Base-by-base conservation (phyloP, 1,284 basidiomycete species). In the Cryptococcus hybrid region DNA sequence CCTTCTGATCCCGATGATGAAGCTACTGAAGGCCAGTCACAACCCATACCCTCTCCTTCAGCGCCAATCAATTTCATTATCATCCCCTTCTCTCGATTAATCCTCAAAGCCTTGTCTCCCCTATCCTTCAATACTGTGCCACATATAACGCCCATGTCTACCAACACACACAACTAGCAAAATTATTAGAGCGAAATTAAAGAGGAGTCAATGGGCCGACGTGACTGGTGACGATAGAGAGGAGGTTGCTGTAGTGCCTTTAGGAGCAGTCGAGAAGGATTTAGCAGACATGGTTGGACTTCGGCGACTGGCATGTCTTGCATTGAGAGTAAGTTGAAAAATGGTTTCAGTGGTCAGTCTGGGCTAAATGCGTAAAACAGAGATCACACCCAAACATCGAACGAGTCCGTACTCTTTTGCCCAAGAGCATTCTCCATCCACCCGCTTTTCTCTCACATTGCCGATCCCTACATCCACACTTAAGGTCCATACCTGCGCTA, bases 221-320 rank as follows among this genome's bases (percentile, higher is more conserved):
- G 39, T 65, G 0, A 43, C 65, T 0, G 69, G 68, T 0, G 56
- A 53, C 15, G 58, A 60, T 13, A 53, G 47, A 42, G 61, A 69
- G 49, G 74, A 74, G 54, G 66, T 76, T 50, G 84, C 83, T 67
- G 77, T 93, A 13, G 80, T 90, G n/a, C 82, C 86, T 11, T 78
- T 94, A 12, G 86, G 88, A 2, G 82, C 83, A 61, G 87, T 90
- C 1, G 91, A 94, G 75, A 51, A 69, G 13, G 75, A 80, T 7
- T 74, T 94, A 37, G 85, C 90, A 1, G 81, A 82, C 46, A 79
- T 82, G 2, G 67, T 88, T 12, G 88, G 88, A 6, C 71, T 93
- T 24, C 81, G 88, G 39, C 82, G 90, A 56, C 84, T 86, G 1
- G 84, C 90, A 0, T 84, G 85, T 5, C 56, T 94, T 45, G 87